phyloP scores from a whole-genome alignment of 2,329 filamentous ascomycete species.

The Aspergillus caelatus region DNA sequence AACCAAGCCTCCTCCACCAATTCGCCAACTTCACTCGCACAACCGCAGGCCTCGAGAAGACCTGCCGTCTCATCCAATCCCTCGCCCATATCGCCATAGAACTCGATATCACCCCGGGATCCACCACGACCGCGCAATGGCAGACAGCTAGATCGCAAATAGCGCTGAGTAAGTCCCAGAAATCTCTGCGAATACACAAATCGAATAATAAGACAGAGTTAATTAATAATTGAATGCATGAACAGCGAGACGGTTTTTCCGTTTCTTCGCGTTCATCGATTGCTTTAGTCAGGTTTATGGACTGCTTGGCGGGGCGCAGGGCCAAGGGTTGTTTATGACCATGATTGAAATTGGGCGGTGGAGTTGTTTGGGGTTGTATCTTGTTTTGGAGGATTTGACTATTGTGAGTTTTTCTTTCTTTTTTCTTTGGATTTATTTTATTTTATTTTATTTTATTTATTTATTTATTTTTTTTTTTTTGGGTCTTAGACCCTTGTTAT shows the following conservation, averaged over 20 bases:
- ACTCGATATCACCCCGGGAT: slow-evolving; percentile 19
- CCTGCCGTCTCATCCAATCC: slow-evolving; percentile 37
- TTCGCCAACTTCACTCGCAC: slow-evolving; percentile 33
- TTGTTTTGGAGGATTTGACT: slow-evolving; percentile 67
- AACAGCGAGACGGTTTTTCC: slow-evolving; percentile 63
- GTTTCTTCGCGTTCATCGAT: slow-evolving; percentile 69
- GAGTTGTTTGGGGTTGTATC: slow-evolving; percentile 67
- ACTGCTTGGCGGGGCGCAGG: slow-evolving; percentile 34
- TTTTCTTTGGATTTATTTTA: not conserved
- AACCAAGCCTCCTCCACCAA: slow-evolving; percentile 16
- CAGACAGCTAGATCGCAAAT: slow-evolving; percentile 39
- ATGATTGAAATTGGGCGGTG: slow-evolving; percentile 59
- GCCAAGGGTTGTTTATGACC: slow-evolving; percentile 26
- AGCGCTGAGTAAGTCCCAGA: slow-evolving; percentile 38
- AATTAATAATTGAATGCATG: too few species aligned
- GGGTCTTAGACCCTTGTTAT: not conserved
- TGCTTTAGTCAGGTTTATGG: slow-evolving; percentile 57
- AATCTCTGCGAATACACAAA: not conserved
- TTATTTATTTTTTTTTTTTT: too few species aligned
- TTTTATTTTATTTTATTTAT: not conserved
- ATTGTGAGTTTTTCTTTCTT: slow-evolving; percentile 52
- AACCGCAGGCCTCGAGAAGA: slow-evolving; percentile 36
- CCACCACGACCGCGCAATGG: slow-evolving; percentile 34
- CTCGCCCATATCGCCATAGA: slow-evolving; percentile 29
- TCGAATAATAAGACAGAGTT: too few species aligned